Percentiles rank a stretch among this genome's conserved stretches.
Evolutionary conservation across 306 rosid species (phyloP).

Genomic region (Fagus crenata): DNA sequence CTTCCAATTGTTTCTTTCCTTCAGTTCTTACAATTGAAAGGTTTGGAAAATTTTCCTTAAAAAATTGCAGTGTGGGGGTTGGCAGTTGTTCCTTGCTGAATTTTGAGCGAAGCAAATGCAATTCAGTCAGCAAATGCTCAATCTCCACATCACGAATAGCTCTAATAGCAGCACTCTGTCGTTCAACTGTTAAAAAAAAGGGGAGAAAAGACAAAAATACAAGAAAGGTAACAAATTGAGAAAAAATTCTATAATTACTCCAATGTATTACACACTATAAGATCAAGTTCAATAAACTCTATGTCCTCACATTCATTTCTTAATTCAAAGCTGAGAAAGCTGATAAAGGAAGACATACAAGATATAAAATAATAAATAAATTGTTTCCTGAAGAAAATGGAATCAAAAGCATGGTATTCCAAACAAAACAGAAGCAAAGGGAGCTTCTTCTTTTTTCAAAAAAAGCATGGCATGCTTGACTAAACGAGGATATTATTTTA

Average conservation of each 20-base stretch:
- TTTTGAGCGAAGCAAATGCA: conserved; percentile 64
- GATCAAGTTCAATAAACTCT: too few relatives aligned
- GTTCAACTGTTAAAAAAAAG: conserved; percentile 46
- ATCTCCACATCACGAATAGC: conserved; percentile 78
- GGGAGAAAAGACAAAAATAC: background rate
- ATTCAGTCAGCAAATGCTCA: conserved; percentile 58
- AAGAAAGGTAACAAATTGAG: background rate
- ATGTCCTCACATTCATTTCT: too few relatives aligned
- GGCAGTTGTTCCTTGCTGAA: conserved; percentile 57
- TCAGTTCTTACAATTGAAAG: conserved; percentile 41
- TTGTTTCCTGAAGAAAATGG: background rate
- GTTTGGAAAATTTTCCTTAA: conserved; percentile 55
- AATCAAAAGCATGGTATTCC: too few relatives aligned
- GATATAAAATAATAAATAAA: background rate
- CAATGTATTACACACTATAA: background rate
- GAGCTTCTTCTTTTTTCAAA: too few relatives aligned
- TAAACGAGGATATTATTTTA: too few relatives aligned
- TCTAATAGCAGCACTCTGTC: conserved; percentile 62
- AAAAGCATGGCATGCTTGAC: too few relatives aligned
- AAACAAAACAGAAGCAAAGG: too few relatives aligned
- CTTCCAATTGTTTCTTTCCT: conserved; percentile 44
- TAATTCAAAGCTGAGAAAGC: too few relatives aligned
- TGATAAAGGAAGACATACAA: background rate
- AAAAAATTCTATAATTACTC: background rate
- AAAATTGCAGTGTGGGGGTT: conserved; percentile 48